Evolutionary conservation across 495 filamentous ascomycete species (phyloP), one percentile per base, ranked within the genome.

Genomic region (Thozetella sp.): DNA sequence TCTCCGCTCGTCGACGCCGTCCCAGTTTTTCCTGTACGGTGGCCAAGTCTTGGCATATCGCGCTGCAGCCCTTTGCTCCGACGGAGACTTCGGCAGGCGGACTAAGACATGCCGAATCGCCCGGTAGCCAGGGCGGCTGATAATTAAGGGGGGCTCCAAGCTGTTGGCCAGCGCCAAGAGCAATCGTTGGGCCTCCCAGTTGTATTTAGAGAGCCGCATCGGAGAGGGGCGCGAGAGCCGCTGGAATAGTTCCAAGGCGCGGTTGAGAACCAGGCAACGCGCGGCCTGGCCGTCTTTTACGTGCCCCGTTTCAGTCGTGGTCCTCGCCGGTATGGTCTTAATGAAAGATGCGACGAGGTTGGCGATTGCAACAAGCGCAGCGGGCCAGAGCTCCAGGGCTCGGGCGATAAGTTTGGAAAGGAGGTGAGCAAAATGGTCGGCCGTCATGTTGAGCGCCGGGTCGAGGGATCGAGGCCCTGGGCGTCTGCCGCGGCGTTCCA

Each of bases 111-210:
- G 26, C 23, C 76, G 69, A 25, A 82, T 62, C 0, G 77, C 67
- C 26, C 62, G 67, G 30, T 76, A 81, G 54, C 74, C 68, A 2
- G 61, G 55, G 51, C 66, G 58, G 50, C 68, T 67, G 27, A 81
- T 70, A 22, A 75, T 59, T 2, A 82, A 54, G 3, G 67, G 70
- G 1, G 63, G 75, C 3, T 75, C 61, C 19, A 75, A 25, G 13
- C 56, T 64, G 11, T 72, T 64, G 1, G 77, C 76, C 56, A 77
- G 63, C 3, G 58, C 60, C 25, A 82, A 54, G 11, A 82, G 67
- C 19, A 70, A 52, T 30, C 65, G 74, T 30, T 82, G 79, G 0
- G 78, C 78, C 22, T 74, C 68, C 79, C 79, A 82, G 53, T 76
- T 76, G 69, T 72, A 73, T 34, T 63, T 61, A 65, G 70, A 70